Conservation (phyloP, 2,329 filamentous ascomycete species). For the Alternaria consortialis region DNA sequence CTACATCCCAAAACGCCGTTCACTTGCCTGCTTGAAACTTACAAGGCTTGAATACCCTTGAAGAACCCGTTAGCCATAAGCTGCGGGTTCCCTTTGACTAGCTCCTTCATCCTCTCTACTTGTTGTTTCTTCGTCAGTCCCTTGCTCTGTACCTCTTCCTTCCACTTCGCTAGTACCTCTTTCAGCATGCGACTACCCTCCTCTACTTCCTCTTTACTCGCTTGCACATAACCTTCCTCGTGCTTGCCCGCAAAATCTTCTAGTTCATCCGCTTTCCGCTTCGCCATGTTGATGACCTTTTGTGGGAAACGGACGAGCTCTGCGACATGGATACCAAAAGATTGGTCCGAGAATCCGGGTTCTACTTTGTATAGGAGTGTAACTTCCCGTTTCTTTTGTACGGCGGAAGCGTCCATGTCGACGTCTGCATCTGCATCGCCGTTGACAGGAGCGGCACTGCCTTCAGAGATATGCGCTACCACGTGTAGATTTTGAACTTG, state of each 20-base stretch:
- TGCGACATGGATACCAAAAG: constrained; percentile 97
- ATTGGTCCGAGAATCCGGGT: constrained; percentile 94
- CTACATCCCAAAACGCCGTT: neutral
- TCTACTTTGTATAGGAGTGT: constrained; percentile 97
- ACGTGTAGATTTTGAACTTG: constrained; percentile 95
- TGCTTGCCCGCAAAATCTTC: constrained; percentile 92
- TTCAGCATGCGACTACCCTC: constrained; percentile 88
- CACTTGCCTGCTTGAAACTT: neutral
- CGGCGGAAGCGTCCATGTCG: constrained; percentile 54
- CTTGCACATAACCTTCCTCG: constrained; percentile 58
- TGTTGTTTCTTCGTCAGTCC: constrained; percentile 70
- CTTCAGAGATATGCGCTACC: constrained; percentile 83
- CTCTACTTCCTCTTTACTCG: constrained; percentile 83
- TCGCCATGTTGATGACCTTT: constrained; percentile 99
- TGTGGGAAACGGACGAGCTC: constrained; percentile 95
- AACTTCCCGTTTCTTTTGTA: constrained; percentile 71
- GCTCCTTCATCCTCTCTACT: constrained; percentile 77
- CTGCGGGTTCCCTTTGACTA: constrained; percentile 77
- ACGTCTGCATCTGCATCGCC: constrained; percentile 45
- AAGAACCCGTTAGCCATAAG: constrained; percentile 73
- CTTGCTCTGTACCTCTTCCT: constrained; percentile 73
- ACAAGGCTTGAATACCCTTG: constrained; percentile 62
- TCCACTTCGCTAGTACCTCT: constrained; percentile 84
- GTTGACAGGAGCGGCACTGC: constrained; percentile 18
- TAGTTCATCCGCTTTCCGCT: constrained; percentile 95